Conservation (phyloP, 2,329 filamentous ascomycete genomes). For the Fusarium clavum region DNA sequence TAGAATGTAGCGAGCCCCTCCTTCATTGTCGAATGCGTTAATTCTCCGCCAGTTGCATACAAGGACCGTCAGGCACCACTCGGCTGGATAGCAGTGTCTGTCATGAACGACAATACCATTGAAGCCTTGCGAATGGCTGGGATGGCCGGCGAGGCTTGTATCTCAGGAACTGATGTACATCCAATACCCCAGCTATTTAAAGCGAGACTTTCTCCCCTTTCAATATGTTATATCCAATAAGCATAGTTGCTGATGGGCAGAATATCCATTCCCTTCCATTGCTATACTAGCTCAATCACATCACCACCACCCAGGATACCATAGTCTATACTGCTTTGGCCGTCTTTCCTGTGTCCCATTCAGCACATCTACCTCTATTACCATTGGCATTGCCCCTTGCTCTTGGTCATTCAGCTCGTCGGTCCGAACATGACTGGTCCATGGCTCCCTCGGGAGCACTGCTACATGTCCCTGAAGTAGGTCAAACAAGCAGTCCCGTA, state of each 20-base stretch:
- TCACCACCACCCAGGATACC: neutral
- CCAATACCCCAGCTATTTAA: neutral
- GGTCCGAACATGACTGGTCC: neutral
- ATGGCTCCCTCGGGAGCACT: neutral
- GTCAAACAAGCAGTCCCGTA: neutral
- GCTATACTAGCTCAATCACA: neutral
- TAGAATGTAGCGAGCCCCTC: neutral
- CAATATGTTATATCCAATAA: neutral
- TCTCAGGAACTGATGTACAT: neutral
- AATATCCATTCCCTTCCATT: neutral
- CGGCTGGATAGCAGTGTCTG: neutral
- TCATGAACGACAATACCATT: neutral
- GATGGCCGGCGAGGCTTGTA: neutral
- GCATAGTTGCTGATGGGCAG: neutral
- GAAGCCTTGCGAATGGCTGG: neutral
- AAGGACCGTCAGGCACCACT: neutral
- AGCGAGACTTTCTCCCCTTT: neutral
- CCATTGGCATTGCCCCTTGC: neutral
- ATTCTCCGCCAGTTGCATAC: neutral
- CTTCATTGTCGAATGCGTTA: neutral
- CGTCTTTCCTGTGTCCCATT: neutral
- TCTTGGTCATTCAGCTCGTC: neutral
- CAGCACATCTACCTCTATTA: neutral
- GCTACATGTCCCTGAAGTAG: slow-evolving; percentile 7
- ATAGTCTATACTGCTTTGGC: neutral